A percentile compares a stretch with the other conserved stretches of the same genome.
These are phyloP conservation scores for Diutina pseudorugosa DNA, from an alignment of 1,139 yeast species.

Conservation along the genomic window DNA sequence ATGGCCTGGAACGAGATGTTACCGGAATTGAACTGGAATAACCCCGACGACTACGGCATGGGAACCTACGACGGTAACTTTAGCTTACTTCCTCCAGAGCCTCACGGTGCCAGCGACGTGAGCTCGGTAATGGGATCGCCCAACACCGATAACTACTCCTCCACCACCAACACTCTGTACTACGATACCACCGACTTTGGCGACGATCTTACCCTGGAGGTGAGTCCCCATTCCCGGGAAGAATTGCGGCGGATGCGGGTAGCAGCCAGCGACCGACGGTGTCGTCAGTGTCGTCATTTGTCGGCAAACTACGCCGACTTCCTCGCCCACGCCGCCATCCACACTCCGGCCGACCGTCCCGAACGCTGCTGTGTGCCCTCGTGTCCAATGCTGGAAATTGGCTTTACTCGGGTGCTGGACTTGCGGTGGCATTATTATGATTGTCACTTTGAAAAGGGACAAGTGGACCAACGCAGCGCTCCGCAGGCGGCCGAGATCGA, in stretches of 20 bases:
- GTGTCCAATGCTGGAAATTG: neutral
- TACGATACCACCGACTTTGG: neutral
- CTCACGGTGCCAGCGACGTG: neutral
- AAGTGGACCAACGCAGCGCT: neutral
- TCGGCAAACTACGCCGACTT: neutral
- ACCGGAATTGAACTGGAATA: neutral
- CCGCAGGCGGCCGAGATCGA: neutral
- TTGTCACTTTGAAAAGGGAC: neutral
- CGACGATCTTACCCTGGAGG: neutral
- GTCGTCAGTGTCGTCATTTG: neutral
- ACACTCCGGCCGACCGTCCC: neutral
- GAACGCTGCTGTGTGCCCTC: neutral
- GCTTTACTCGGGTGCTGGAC: neutral
- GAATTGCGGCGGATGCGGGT: neutral
- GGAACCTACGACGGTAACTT: neutral
- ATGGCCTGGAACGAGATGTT: neutral
- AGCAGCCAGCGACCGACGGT: neutral
- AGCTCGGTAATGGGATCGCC: neutral
- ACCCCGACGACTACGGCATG: neutral
- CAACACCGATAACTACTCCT: neutral
- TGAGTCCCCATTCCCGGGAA: neutral
- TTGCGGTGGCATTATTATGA: neutral
- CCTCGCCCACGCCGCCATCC: neutral
- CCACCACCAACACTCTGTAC: neutral
- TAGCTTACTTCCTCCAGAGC: neutral